Percentiles rank a stretch among this genome's conserved stretches.
Evolutionary conservation across 768 basidiomycete species (phyloP).

Genomic region (Podaxis carcinomalis): DNA sequence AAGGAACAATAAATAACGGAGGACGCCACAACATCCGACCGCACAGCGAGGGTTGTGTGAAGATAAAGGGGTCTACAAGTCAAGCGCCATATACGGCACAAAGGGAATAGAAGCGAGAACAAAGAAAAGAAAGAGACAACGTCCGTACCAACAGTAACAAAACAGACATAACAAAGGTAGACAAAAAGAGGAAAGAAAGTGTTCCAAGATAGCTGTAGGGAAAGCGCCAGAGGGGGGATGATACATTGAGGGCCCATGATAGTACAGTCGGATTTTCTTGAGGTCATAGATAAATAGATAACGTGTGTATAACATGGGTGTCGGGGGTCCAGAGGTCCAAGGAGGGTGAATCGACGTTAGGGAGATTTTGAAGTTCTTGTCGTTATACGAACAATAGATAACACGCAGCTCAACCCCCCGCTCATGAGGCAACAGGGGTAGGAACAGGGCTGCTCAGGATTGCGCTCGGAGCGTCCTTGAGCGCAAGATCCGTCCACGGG

Average conservation of each 20-base stretch:
- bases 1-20: conserved; percentile 7
- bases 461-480: conserved; percentile 10
- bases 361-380: not conserved
- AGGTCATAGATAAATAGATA: conserved; percentile 14
- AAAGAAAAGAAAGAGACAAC: not conserved
- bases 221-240: conserved; percentile 3
- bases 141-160: conserved; percentile 1
- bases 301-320: conserved; percentile 8
- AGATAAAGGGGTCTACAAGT: not conserved
- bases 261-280: conserved; percentile 12
- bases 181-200: conserved; percentile 1
- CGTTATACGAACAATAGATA: conserved; percentile 5
- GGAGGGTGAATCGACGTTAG: not conserved
- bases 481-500: conserved; percentile 8
- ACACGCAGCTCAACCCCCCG: not conserved
- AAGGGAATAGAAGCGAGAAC: not conserved
- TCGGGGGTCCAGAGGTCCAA: not conserved
- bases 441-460: conserved; percentile 16
- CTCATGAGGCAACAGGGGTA: conserved; percentile 18
- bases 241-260: conserved; percentile 13
- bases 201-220: conserved; percentile 7
- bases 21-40: conserved; percentile 2
- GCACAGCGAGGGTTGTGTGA: conserved; percentile 6
- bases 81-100: conserved; percentile 2
- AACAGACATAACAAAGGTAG: not conserved